Conservation (phyloP, 2,329 filamentous ascomycete species). For the Hawksworthiomyces lignivorus region DNA sequence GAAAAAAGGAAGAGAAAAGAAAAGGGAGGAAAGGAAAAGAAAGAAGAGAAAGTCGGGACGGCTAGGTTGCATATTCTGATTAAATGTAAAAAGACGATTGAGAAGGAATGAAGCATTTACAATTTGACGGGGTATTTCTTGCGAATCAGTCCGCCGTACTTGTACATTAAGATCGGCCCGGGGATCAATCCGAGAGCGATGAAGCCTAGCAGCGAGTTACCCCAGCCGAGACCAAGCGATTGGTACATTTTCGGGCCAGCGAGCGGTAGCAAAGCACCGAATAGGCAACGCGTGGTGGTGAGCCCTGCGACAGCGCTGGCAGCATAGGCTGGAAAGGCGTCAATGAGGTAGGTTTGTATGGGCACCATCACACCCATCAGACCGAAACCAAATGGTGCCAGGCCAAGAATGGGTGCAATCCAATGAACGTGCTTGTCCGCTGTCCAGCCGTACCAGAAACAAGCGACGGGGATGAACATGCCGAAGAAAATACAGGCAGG, state of each 20-base stretch:
- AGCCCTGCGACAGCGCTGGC: conserved; percentile 53
- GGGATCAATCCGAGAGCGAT: too few species aligned
- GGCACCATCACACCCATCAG: conserved; percentile 24
- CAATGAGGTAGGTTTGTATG: conserved; percentile 48
- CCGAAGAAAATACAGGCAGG: conserved; percentile 22
- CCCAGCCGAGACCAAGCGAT: conserved; percentile 41
- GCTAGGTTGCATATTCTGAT: too few species aligned
- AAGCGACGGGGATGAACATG: conserved; percentile 29
- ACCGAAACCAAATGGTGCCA: conserved; percentile 19
- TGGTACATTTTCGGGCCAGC: conserved; percentile 48
- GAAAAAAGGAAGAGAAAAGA: too few species aligned
- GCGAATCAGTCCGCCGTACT: too few species aligned
- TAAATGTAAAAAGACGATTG: too few species aligned
- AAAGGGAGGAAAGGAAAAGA: too few species aligned
- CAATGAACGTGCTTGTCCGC: conserved; percentile 38
- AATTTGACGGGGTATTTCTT: too few species aligned
- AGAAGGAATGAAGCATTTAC: too few species aligned
- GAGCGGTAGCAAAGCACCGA: conserved; percentile 51
- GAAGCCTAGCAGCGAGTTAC: conserved; percentile 27
- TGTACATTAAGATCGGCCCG: too few species aligned
- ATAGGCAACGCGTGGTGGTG: conserved; percentile 44
- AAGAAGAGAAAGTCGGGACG: too few species aligned
- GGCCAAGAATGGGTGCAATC: conserved; percentile 45
- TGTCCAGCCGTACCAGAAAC: conserved; percentile 48
- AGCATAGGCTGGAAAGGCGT: conserved; percentile 48